These are phyloP conservation scores for Alternaria longipes DNA, from an alignment of 2,329 filamentous ascomycete genomes.

Conservation along the genomic window DNA sequence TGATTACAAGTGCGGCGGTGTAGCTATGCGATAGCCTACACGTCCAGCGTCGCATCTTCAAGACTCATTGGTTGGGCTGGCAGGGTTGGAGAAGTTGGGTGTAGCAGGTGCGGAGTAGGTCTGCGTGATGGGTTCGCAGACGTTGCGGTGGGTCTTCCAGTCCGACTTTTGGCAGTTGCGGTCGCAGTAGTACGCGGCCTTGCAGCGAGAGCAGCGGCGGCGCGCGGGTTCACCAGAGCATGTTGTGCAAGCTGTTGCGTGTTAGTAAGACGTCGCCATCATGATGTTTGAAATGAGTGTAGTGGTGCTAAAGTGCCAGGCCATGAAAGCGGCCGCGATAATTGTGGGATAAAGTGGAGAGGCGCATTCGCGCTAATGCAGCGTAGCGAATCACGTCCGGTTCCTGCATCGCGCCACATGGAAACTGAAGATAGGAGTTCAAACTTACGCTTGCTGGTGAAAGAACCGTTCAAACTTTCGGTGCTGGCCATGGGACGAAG, in stretches of 20 bases:
- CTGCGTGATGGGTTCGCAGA: constrained; percentile 48
- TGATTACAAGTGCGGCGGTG: not conserved
- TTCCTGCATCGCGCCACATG: constrained; percentile 38
- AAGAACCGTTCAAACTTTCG: constrained; percentile 33
- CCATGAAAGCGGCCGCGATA: constrained; percentile 14
- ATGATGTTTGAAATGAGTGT: not conserved
- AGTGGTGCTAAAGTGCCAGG: constrained; percentile 12
- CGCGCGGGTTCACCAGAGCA: constrained; percentile 34
- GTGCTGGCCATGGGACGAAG: constrained; percentile 37
- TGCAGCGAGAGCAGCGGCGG: constrained; percentile 59
- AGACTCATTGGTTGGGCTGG: constrained; percentile 35
- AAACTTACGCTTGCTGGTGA: constrained; percentile 39
- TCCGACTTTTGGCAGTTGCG: constrained; percentile 61
- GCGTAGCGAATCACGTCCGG: constrained; percentile 32
- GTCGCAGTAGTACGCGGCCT: constrained; percentile 60
- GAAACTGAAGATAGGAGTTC: constrained; percentile 10
- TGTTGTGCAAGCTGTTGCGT: constrained; percentile 33
- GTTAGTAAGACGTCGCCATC: constrained; percentile 12
- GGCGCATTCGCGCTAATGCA: constrained; percentile 21
- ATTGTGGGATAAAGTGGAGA: constrained; percentile 28
- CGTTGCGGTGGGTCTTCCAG: constrained; percentile 61
- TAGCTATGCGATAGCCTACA: not conserved
- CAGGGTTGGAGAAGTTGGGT: constrained; percentile 39
- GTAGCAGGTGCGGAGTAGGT: constrained; percentile 36
- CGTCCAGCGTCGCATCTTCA: constrained; percentile 2